Evolutionary conservation across 2,329 filamentous ascomycete species (phyloP).

Genomic region (Emergomyces pasteurianus): DNA sequence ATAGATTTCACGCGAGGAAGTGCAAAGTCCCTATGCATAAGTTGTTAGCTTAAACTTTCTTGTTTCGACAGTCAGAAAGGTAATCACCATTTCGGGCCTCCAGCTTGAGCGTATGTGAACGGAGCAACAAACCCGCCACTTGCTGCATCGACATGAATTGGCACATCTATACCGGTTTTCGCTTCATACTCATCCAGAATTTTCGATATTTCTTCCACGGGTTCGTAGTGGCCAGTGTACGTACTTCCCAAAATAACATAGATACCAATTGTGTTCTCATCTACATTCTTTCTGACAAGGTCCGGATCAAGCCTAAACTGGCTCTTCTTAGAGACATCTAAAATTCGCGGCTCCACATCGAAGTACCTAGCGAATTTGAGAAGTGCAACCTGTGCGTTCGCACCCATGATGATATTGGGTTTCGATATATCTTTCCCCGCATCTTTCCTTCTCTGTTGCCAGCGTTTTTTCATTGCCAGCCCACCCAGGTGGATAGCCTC

Average conservation of each 20-base stretch:
- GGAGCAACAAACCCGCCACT: conserved; percentile 33
- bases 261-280: conserved; percentile 67
- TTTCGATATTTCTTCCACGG: conserved; percentile 54
- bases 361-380: conserved; percentile 66
- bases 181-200: conserved; percentile 53
- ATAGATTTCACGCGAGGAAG: conserved; percentile 39
- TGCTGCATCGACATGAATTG: conserved; percentile 43
- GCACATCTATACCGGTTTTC: conserved; percentile 51
- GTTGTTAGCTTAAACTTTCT: neutral
- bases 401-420: conserved; percentile 64
- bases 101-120: conserved; percentile 26
- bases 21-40: conserved; percentile 30
- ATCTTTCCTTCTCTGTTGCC: conserved; percentile 51
- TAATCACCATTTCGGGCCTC: conserved; percentile 44
- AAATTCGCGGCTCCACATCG: conserved; percentile 55
- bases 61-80: neutral
- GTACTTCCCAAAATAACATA: conserved; percentile 62
- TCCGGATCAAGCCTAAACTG: conserved; percentile 52
- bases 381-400: conserved; percentile 60
- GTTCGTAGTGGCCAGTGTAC: conserved; percentile 63
- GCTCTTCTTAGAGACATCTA: conserved; percentile 51
- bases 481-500: conserved; percentile 61
- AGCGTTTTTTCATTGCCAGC: conserved; percentile 62
- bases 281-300: conserved; percentile 53
- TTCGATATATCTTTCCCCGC: conserved; percentile 51